A percentile compares a stretch with the other conserved stretches of the same genome.
These are phyloP conservation scores for Globisporangium middletonii DNA, from an alignment of 352 stramenopile species.

Conservation along the genomic window DNA sequence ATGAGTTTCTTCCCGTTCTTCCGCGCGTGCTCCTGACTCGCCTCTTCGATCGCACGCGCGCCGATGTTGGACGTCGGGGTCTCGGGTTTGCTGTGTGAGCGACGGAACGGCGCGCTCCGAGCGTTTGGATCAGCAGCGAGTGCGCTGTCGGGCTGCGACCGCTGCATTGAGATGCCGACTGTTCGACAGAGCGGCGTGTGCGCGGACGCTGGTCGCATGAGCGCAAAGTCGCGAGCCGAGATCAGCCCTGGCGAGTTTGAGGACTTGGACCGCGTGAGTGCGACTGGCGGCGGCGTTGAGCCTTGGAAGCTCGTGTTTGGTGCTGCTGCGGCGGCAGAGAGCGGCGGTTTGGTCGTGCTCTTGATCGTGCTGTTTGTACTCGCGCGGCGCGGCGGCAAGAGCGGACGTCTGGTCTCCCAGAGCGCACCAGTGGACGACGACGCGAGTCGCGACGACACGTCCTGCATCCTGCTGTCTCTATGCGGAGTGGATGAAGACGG, in stretches of 20 bases:
- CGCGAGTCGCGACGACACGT: not conserved
- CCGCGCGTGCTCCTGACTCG: constrained; percentile 26
- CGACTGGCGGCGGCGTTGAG: not conserved
- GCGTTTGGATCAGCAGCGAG: not conserved
- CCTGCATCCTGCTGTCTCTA: constrained; percentile 3
- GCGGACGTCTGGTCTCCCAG: not conserved
- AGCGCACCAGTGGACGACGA: not conserved
- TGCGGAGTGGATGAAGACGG: not conserved
- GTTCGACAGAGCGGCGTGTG: constrained; percentile 4
- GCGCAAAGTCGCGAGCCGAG: constrained; percentile 2
- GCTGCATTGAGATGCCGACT: constrained; percentile 13
- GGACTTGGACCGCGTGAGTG: not conserved
- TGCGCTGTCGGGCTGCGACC: constrained; percentile 2
- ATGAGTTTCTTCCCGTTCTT: constrained; percentile 44
- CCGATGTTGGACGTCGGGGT: constrained; percentile 56
- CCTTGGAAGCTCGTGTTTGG: too few relatives aligned
- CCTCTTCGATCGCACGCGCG: constrained; percentile 33
- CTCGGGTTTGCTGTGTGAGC: constrained; percentile 49
- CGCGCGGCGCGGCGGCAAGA: constrained; percentile 3
- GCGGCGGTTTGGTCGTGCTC: constrained; percentile 4
- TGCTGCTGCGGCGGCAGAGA: not conserved
- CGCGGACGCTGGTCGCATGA: constrained; percentile 1
- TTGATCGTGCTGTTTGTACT: not conserved
- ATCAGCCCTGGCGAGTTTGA: not conserved
- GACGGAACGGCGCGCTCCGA: constrained; percentile 28